Conservation (phyloP, 305 asterid species). For the Fraxinus angustifolia region DNA sequence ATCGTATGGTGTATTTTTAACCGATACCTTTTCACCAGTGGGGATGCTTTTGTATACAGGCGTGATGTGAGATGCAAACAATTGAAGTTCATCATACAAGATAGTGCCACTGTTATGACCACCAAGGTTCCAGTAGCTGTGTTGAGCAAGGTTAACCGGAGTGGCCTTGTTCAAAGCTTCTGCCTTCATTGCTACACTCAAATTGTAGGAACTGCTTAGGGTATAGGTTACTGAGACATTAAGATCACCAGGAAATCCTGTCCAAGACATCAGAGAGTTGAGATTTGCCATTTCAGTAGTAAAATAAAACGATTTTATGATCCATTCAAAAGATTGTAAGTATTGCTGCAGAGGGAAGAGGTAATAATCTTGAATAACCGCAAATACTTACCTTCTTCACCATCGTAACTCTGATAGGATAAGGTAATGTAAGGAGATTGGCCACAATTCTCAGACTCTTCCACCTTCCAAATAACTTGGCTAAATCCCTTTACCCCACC, state of each 20-base stretch:
- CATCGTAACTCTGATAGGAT: conserved; percentile 59
- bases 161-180: conserved; percentile 59
- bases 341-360: not conserved
- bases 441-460: conserved; percentile 36
- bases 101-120: conserved; percentile 63
- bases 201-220: conserved; percentile 33
- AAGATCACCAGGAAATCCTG: conserved; percentile 73
- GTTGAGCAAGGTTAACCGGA: conserved; percentile 73
- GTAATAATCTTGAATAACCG: not conserved
- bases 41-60: conserved; percentile 55
- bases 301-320: not conserved
- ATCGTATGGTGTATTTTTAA: conserved; percentile 55
- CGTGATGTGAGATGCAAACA: conserved; percentile 61
- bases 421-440: conserved; percentile 48
- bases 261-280: not conserved
- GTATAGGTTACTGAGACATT: conserved; percentile 46
- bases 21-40: conserved; percentile 38
- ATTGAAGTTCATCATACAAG: conserved; percentile 50
- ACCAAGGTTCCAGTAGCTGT: conserved; percentile 76
- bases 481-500: conserved; percentile 73
- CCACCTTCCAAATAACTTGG: conserved; percentile 64
- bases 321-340: not conserved
- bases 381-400: conserved; percentile 56
- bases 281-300: not conserved
- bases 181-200: conserved; percentile 55